These are phyloP conservation scores for Pelargonium myrrhifolium DNA, from an alignment of 441 rosid genomes.

Conservation along the genomic window DNA sequence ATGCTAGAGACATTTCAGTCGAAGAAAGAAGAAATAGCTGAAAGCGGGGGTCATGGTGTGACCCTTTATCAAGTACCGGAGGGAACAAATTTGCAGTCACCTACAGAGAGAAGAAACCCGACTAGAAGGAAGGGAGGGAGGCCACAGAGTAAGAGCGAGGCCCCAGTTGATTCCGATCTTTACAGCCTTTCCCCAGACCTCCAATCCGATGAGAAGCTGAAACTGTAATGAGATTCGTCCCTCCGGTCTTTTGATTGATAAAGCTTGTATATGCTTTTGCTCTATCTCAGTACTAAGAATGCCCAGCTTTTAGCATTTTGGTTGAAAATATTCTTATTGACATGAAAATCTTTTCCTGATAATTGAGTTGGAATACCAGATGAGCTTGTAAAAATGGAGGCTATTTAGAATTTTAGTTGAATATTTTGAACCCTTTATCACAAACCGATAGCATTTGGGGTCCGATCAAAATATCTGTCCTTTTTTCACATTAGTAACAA, in stretches of 20 bases:
- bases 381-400: too few species aligned
- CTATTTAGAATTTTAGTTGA: too few species aligned
- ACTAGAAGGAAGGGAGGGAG: conserved; percentile 19
- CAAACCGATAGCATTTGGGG: too few species aligned
- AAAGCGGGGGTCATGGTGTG: conserved; percentile 32
- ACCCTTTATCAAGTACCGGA: conserved; percentile 54
- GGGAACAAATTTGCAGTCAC: conserved; percentile 14
- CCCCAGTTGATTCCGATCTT: conserved; percentile 23
- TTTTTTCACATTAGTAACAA: neutral
- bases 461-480: too few species aligned
- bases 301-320: too few species aligned
- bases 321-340: too few species aligned
- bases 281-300: too few species aligned
- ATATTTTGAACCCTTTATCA: too few species aligned
- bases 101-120: conserved; percentile 16
- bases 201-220: conserved; percentile 20
- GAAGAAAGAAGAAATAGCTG: conserved; percentile 37
- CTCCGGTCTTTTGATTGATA: conserved; percentile 22
- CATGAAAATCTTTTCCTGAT: too few species aligned
- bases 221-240: too few species aligned
- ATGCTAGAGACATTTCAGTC: conserved; percentile 55
- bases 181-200: conserved; percentile 9
- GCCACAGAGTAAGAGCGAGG: conserved; percentile 44
- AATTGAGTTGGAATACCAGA: too few species aligned
- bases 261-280: neutral